Evolutionary conservation across 257 asterid species (phyloP), one percentile per base, ranked within the genome.

Genomic region (Linderniella brevidens): DNA sequence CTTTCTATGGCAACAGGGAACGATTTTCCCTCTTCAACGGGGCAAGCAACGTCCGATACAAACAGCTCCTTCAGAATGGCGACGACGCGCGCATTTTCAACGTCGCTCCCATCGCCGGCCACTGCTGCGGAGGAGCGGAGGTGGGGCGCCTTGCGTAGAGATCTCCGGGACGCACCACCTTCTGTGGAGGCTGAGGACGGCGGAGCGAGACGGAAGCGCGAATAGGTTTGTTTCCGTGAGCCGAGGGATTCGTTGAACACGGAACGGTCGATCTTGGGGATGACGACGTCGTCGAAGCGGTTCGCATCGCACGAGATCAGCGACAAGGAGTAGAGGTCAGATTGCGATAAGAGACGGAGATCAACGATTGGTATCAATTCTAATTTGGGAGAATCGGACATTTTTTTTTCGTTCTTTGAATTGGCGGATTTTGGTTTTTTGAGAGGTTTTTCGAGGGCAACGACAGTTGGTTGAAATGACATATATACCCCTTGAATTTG

Each of bases 161-260:
- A 50, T 35, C 6, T 3, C 32, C 32, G 3, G 4, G 32, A 6
- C 32, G 32, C 32, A 6, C 32, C 32, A 25, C 32, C 32, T 25
- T 71, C 49, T 14, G 73, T 44, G 36, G 69, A 47, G 40, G 75
- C 19, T 17, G 74, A 46, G 15, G 86, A 54, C 7, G 92, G 64
- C 3, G 93, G 88, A 2, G 78, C 86, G 39, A 82, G 87, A 41
- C 95, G 97, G 60, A 80, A 70, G 55, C 93, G 95, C 29, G 83
- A 75, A 55, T 79, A 87, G 10, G 92, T 87, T 49, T 87, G 95
- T 47, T 80, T 83, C 13, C 95, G 79, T 25, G 92, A 77, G 17
- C 93, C 93, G 41, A 87, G 86, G 41, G 95, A 78, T 61, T 87
- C 95, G 29, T 87, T 83, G 78, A 87, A 87, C 49, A 87, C 82